Evolutionary conservation across 176 grass and related monocot genomes (phyloP), one percentile per base, ranked within the genome.

Genomic region (Eleusine indica): DNA sequence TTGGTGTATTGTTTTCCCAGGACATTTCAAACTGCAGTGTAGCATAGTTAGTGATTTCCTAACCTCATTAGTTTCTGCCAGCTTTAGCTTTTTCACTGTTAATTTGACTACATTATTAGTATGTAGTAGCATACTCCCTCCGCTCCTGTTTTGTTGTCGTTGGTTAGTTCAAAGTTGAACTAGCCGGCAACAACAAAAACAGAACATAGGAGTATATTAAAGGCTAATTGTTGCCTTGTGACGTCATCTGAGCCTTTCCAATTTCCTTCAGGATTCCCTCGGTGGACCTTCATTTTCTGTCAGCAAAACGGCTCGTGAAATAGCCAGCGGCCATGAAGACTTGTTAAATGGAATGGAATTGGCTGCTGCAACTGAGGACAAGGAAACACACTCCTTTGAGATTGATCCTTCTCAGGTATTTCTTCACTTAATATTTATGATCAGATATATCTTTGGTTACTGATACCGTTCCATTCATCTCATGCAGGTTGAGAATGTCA

Each of bases 331-430:
- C 41, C 96, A 98, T 39, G 93, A 93, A 57, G 95, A 93, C 28
- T 84, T 97, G 47, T 81, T 95, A 76, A 85, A 86, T 90, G 87
- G 80, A 79, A 94, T 87, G 79, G 91, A 95, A 13, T 71, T 98
- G 64, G 96, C 96, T 68, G 85, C 91, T 91, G 96, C 80, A 62
- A 75, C 87, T 76, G 96, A 98, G 90, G 96, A 98, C 38, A 98
- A 93, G 71, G 96, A 98, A 83, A 90, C 87, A 63, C 87, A 93
- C 83, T 95, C 93, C 64, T 98, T 98, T 32, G 96, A 98, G 84
- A 87, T 98, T n/a, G 83, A 91, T 64, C 73, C 96, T 68, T 21
- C 63, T 56, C 96, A 95, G 86, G 96, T 98, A 86, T 79, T 47
- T 1, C 73, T 65, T 74, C 79, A 58, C 21, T 87, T 76, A 6